A percentile compares a stretch with the other conserved stretches of the same genome.
These are phyloP conservation scores for Chionographis japonica DNA, from an alignment of 106 monocot species.

Conservation along the genomic window DNA sequence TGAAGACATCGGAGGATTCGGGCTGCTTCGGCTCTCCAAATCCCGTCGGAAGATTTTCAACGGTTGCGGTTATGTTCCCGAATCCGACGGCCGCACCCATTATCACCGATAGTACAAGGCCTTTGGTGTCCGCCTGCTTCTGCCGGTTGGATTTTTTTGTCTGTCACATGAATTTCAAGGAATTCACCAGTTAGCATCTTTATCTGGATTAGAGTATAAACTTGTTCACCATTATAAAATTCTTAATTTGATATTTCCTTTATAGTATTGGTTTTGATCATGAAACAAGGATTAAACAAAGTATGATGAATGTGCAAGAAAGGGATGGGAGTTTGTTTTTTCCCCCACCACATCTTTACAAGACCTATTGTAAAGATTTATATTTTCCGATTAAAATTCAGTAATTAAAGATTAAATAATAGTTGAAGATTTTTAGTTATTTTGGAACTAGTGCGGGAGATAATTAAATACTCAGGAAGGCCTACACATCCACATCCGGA, in stretches of 20 bases:
- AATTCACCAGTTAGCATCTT: neutral
- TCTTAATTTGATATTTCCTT: neutral
- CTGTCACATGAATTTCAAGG: slow-evolving; percentile 3
- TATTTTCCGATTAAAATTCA: no score
- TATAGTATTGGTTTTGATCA: neutral
- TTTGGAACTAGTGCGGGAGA: no score
- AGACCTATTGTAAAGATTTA: no score
- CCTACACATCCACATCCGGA: no score
- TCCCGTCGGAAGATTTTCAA: slow-evolving; percentile 48
- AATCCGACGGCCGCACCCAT: slow-evolving; percentile 42
- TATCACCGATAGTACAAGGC: slow-evolving; percentile 6
- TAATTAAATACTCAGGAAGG: no score
- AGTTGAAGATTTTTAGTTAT: no score
- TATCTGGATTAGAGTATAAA: neutral
- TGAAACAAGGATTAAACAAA: no score
- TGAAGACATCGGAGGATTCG: slow-evolving; percentile 20
- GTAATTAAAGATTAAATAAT: no score
- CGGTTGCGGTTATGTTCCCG: slow-evolving; percentile 60
- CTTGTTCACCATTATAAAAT: neutral
- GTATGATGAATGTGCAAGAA: no score
- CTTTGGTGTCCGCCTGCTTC: slow-evolving; percentile 17
- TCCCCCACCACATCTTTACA: no score
- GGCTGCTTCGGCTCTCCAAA: slow-evolving; percentile 30
- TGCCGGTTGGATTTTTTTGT: slow-evolving; percentile 34
- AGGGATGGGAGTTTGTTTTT: no score